Percentiles rank a stretch among this genome's conserved stretches.
Conservation (phyloP, 1,284 basidiomycete genomes). For the Naganishia sp. region DNA sequence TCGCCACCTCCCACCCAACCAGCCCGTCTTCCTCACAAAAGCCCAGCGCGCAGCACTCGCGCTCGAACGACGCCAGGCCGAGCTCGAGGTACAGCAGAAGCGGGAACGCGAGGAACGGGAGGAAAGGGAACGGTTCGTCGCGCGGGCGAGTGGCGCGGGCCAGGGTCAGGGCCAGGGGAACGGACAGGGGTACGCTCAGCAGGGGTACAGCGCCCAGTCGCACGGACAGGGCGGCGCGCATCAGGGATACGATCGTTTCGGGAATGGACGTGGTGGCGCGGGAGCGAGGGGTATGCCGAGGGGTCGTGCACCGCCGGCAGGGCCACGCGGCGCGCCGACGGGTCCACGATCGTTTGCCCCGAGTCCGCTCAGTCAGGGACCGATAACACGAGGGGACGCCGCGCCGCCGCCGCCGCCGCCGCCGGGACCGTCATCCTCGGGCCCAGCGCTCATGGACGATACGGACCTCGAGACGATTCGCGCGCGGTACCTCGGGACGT, state of each 20-base stretch:
- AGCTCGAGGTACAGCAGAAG: conserved; percentile 64
- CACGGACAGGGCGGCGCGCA: background rate
- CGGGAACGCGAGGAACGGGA: conserved; percentile 64
- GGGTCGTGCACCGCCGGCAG: conserved; percentile 5
- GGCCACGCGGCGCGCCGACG: conserved; percentile 8
- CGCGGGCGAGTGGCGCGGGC: conserved; percentile 56
- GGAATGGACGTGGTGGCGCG: conserved; percentile 19
- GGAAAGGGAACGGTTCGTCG: conserved; percentile 70
- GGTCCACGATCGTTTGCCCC: conserved; percentile 1
- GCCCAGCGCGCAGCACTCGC: conserved; percentile 85
- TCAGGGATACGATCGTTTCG: conserved; percentile 31
- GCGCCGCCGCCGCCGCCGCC: conserved; percentile 5
- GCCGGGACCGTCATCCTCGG: background rate
- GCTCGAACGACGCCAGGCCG: conserved; percentile 77
- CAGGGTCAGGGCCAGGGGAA: conserved; percentile 35
- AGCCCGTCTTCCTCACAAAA: conserved; percentile 88
- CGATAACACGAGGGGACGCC: background rate
- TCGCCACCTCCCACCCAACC: conserved; percentile 26
- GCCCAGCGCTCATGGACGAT: conserved; percentile 53
- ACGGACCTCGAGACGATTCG: conserved; percentile 74
- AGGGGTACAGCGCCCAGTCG: background rate
- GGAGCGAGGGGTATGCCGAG: background rate
- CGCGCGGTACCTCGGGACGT: conserved; percentile 79
- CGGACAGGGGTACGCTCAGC: conserved; percentile 34
- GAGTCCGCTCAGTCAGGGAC: background rate